These are phyloP conservation scores for Diophrys sp. DNA, from an alignment of 73 alveolate species.

Conservation along the genomic window DNA sequence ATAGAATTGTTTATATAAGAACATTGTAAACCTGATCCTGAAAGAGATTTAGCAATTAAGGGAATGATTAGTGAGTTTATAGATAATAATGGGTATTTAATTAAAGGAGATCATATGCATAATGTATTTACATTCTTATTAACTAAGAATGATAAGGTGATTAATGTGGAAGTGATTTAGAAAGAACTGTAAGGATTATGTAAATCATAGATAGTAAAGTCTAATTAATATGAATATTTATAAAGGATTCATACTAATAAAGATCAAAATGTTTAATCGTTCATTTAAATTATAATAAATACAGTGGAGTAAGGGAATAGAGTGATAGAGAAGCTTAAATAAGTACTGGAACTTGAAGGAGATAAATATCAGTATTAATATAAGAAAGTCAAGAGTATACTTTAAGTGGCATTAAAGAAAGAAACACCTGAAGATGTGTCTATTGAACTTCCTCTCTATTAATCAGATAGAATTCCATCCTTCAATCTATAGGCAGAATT, in stretches of 20 bases:
- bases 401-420: too few relatives aligned
- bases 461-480: background rate
- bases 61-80: conserved; percentile 63
- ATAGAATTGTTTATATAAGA: conserved; percentile 54
- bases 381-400: background rate
- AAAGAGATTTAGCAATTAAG: conserved; percentile 29
- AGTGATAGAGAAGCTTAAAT: background rate
- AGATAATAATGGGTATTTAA: conserved; percentile 53
- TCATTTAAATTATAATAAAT: too few relatives aligned
- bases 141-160: conserved; percentile 67
- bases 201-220: too few relatives aligned
- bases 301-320: background rate
- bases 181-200: conserved; percentile 19
- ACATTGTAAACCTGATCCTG: conserved; percentile 61
- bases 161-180: conserved; percentile 70
- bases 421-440: background rate
- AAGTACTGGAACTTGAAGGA: background rate
- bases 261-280: too few relatives aligned
- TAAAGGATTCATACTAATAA: too few relatives aligned
- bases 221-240: too few relatives aligned
- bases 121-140: conserved; percentile 54
- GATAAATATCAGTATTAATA: background rate
- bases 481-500: background rate
- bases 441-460: background rate
- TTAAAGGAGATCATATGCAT: conserved; percentile 51